Evolutionary conservation across 345 rosid species (phyloP), one percentile per base, ranked within the genome.

Genomic region (Geranium brycei): DNA sequence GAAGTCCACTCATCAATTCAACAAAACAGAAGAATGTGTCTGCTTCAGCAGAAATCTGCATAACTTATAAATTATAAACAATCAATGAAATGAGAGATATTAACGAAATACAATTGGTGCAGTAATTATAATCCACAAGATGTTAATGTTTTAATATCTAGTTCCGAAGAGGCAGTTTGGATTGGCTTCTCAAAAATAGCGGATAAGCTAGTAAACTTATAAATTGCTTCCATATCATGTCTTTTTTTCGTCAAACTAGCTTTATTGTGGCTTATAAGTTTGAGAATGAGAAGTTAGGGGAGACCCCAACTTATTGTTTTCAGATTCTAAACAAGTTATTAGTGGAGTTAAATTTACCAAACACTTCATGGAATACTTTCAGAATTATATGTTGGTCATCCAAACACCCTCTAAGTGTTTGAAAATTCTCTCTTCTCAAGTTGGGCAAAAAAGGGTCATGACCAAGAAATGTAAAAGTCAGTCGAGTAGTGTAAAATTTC

Each of bases 21-120:
- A 89, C 98, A 64, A 92, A 92, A 73, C 97, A 92, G 77, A 92
- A 92, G 79, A 92, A 92, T 51, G 98, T 81, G 71, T 89, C 98
- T 35, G 95, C 83, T 78, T 92, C 98, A 64, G 98, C 91, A 59
- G 74, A 77, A 16, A 78, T 87, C 98, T 92, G 83, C 83, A 79
- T 58, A 40, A 74, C 73, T 75, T 72, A 74, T 75, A 75, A 84
- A 70, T 66, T 67, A 70, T 63, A 64, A 76, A 75, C 47, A 68
- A 57, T 6, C 53, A 51, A 67, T 60, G 62, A 66, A 75, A 59
- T 41, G 5, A 68, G 19, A 31, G 35, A 40, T 35, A 53, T 58
- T 40, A 31, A 30, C 31, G 61, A 35, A 63, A 65, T 13, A 2
- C 53, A 47, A 13, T 47, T 47, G 10, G 13, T 47, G 53, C 13